Evolutionary conservation across 1,284 basidiomycete genomes (phyloP).

Genomic region (Ceratobasidium sp.): DNA sequence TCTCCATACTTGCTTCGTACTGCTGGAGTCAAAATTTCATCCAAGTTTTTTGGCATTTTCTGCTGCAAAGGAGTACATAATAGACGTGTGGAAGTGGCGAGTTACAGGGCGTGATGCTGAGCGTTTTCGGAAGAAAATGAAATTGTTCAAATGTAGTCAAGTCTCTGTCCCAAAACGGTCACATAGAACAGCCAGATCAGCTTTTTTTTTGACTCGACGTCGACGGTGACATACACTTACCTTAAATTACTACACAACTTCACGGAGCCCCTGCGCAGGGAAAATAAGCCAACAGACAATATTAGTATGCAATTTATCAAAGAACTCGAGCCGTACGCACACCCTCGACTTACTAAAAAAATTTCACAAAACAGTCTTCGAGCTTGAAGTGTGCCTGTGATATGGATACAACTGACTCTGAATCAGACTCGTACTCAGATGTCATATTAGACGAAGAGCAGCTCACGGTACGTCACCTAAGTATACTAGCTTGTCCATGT

Average conservation of each 20-base stretch:
- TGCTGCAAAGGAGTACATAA: not conserved
- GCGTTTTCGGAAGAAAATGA: not conserved
- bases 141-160: not conserved
- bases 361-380: no score
- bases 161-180: not conserved
- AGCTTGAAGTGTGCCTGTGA: not conserved
- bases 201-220: not conserved
- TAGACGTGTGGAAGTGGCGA: not conserved
- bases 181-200: not conserved
- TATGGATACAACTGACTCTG: not conserved
- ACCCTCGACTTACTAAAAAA: no score
- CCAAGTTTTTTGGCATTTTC: not conserved
- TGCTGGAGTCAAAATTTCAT: constrained; percentile 5
- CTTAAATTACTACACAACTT: not conserved
- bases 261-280: no score
- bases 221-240: not conserved
- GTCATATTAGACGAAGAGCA: not conserved
- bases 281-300: no score
- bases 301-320: no score
- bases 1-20: not conserved
- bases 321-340: no score
- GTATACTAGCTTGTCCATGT: not conserved
- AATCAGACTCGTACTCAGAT: constrained; percentile 2
- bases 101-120: not conserved
- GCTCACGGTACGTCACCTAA: not conserved